These are phyloP conservation scores for Debaryomyces udenii DNA, from an alignment of 1,139 yeast genomes.

Conservation along the genomic window DNA sequence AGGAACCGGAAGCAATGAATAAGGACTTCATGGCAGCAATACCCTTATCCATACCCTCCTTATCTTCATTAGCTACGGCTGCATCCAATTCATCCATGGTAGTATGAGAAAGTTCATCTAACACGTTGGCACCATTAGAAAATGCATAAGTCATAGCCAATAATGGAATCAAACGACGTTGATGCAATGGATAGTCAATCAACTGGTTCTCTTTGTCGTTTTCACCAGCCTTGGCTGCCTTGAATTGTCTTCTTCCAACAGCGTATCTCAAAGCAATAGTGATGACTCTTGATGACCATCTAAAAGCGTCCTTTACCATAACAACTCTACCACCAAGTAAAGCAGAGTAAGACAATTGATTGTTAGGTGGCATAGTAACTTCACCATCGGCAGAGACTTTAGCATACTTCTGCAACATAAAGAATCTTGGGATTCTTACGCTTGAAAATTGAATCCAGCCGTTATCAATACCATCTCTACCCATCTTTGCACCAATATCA, in stretches of 20 bases:
- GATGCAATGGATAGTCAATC: conserved; percentile 84
- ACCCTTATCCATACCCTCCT: conserved; percentile 46
- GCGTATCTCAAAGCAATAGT: conserved; percentile 89
- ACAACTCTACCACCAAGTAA: conserved; percentile 85
- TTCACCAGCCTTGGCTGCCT: conserved; percentile 38
- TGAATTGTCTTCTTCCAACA: conserved; percentile 87
- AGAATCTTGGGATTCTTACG: conserved; percentile 81
- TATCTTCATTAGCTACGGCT: conserved; percentile 50
- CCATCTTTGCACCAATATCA: conserved; percentile 94
- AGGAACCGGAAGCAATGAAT: conserved; percentile 84
- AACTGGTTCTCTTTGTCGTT: conserved; percentile 57
- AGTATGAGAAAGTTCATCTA: conserved; percentile 54
- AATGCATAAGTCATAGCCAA: conserved; percentile 78
- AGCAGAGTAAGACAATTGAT: conserved; percentile 86
- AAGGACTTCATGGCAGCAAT: conserved; percentile 71
- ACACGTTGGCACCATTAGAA: conserved; percentile 68
- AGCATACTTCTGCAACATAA: conserved; percentile 80
- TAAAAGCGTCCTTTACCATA: conserved; percentile 84
- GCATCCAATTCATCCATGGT: conserved; percentile 60
- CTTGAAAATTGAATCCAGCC: conserved; percentile 91
- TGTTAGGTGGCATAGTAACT: conserved; percentile 77
- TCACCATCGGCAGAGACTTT: conserved; percentile 70
- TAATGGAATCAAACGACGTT: conserved; percentile 79
- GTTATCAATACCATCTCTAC: conserved; percentile 85
- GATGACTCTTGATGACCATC: conserved; percentile 75